A percentile compares a stretch with the other conserved stretches of the same genome.
phyloP scores from a whole-genome alignment of 129 eudicot species.

The Flaveria robusta region DNA sequence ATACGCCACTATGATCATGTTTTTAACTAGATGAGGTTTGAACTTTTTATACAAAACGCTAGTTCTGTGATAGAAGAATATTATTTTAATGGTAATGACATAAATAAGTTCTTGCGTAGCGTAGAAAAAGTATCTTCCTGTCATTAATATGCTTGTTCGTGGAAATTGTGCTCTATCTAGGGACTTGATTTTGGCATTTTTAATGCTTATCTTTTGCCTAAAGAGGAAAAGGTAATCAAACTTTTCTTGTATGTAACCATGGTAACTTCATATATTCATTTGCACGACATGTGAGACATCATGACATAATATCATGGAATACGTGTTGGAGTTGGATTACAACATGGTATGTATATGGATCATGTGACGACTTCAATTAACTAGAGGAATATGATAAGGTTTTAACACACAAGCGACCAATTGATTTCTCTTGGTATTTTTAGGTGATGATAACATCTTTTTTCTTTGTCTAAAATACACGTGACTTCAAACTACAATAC shows the following conservation, averaged over 20 bases:
- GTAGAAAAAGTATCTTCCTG: not conserved
- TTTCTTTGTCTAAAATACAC: conserved; percentile 18
- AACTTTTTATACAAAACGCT: not conserved
- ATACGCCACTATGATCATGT: not conserved
- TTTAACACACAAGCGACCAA: conserved; percentile 15
- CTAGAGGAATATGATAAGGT: conserved; percentile 9
- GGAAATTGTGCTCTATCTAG: not conserved
- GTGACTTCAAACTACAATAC: conserved; percentile 22
- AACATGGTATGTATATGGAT: not conserved
- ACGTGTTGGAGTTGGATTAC: conserved; percentile 10
- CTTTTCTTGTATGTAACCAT: not conserved
- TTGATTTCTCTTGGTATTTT: not conserved
- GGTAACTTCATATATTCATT: conserved; percentile 2
- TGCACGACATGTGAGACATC: conserved; percentile 10
- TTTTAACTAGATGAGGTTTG: conserved; percentile 10
- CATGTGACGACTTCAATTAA: conserved; percentile 18
- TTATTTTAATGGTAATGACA: not conserved
- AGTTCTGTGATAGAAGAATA: not conserved
- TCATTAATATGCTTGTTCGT: conserved; percentile 14
- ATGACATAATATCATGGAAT: not conserved
- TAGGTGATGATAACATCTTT: conserved; percentile 14
- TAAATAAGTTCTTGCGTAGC: not conserved
- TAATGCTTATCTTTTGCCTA: conserved; percentile 3
- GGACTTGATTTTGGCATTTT: not conserved
- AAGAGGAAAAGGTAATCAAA: conserved; percentile 20